phyloP scores from a whole-genome alignment of 306 rosid species.

The Neltuma alba region DNA sequence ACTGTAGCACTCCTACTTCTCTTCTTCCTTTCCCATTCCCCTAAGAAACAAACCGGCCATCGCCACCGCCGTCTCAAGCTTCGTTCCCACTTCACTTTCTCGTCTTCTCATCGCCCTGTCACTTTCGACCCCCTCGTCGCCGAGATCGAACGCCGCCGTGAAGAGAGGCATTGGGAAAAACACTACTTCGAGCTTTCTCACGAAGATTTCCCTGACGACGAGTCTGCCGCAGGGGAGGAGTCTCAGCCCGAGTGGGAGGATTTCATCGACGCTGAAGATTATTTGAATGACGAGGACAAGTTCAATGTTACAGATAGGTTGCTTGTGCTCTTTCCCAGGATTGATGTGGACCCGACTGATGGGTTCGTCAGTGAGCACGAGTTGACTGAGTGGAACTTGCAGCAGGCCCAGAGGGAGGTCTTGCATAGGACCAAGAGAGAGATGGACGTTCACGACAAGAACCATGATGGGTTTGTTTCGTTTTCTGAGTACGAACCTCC shows the following conservation, averaged over 20 bases:
- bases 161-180: slow-evolving; percentile 83
- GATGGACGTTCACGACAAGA: slow-evolving; percentile 87
- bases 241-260: slow-evolving; percentile 94
- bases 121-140: slow-evolving; percentile 91
- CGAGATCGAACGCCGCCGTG: slow-evolving; percentile 86
- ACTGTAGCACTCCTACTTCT: slow-evolving; percentile 50
- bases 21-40: slow-evolving; percentile 66
- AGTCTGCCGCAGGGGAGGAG: slow-evolving; percentile 69
- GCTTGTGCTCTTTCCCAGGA: slow-evolving; percentile 72
- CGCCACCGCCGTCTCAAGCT: slow-evolving; percentile 91
- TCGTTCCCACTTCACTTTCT: slow-evolving; percentile 75
- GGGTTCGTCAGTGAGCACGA: slow-evolving; percentile 62
- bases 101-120: slow-evolving; percentile 47
- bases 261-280: slow-evolving; percentile 86
- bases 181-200: slow-evolving; percentile 59
- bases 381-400: slow-evolving; percentile 83
- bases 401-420: slow-evolving; percentile 69
- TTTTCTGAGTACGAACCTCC: slow-evolving; percentile 95
- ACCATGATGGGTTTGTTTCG: slow-evolving; percentile 71
- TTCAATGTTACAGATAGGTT: slow-evolving; percentile 77
- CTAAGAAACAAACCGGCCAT: slow-evolving; percentile 45
- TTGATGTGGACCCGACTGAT: slow-evolving; percentile 72
- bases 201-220: slow-evolving; percentile 42
- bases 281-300: slow-evolving; percentile 77
- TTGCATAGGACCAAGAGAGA: slow-evolving; percentile 80